A percentile compares a stretch with the other conserved stretches of the same genome.
phyloP scores from a whole-genome alignment of 2,329 filamentous ascomycete genomes.

The Stemphylium vesicarium region DNA sequence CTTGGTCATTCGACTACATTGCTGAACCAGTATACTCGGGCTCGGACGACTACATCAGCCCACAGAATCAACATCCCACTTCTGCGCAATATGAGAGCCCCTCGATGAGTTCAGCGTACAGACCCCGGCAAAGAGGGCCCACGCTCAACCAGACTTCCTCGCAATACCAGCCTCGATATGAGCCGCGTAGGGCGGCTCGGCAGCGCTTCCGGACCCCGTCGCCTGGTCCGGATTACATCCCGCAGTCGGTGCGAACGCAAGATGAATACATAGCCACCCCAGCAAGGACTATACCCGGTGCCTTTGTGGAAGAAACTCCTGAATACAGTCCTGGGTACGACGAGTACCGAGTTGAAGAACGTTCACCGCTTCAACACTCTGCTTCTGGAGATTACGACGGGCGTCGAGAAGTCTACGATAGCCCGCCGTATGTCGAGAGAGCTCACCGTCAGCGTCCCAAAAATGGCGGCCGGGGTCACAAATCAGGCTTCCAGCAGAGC shows the following conservation, averaged over 20 bases:
- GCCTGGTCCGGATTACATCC: slow-evolving; percentile 6
- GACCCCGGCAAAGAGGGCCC: background rate
- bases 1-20: slow-evolving; percentile 11
- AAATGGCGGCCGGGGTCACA: slow-evolving; percentile 18
- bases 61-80: background rate
- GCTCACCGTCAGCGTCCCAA: slow-evolving; percentile 1
- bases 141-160: background rate
- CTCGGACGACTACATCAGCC: slow-evolving; percentile 13
- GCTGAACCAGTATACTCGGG: slow-evolving; percentile 2
- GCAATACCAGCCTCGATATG: background rate
- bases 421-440: background rate
- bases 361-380: slow-evolving; percentile 1
- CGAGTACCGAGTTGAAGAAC: background rate
- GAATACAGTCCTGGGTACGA: slow-evolving; percentile 1
- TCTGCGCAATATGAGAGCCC: background rate
- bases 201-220: slow-evolving; percentile 1
- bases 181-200: background rate
- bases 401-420: no score
- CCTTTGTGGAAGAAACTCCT: background rate
- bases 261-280: slow-evolving; percentile 11
- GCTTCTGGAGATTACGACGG: background rate
- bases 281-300: background rate
- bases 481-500: slow-evolving; percentile 15
- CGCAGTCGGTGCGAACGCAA: slow-evolving; percentile 2
- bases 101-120: slow-evolving; percentile 9